Evolutionary conservation across 352 stramenopile species (phyloP), one percentile per base, ranked within the genome.

Genomic region (Globisporangium spiculum): DNA sequence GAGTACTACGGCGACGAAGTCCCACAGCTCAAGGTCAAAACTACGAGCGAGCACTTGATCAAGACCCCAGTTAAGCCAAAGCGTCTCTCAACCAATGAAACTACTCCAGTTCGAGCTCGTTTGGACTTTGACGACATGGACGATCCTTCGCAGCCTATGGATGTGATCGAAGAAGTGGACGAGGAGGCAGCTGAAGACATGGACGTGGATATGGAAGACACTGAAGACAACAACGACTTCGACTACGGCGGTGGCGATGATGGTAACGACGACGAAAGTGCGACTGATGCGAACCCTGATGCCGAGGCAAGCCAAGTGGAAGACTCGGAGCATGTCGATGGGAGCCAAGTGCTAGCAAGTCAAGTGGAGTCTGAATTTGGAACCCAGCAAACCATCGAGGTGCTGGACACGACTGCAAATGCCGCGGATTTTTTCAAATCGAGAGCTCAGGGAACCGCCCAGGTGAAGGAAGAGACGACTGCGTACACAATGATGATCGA

Each of bases 401-500:
- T 46, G 12, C 9, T 66, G 44, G 57, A 66, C 58, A 18, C 77
- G 30, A 78, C 69, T 8, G 67, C 75, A 6, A 89, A 57, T 64
- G 82, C 84, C 10, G 71, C 81, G 0, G 84, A 92, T 18, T 92
- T 90, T 52, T 92, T 92, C 69, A 75, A 75, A 54, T 63, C 72
- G n/a, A 81, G 80, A 46, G 68, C 75, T 18, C 71, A 80, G 24
- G 76, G 84, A 18, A 74, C 84, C 55, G 60, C 74, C 1, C 75
- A 79, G 12, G 68, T 83, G 12, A 75, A 85, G 34, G 80, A 90
- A 53, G 82, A 92, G 53, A 78, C 76, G 4, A 78, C 77, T 27
- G 60, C 79, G 54, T 89, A 89, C 58, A 87, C 80, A 0, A 77
- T 89, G 52, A 80, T 92, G 76, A 88, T 94, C 54, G 86, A 94